Evolutionary conservation across 108 stramenopile genomes (phyloP).

Genomic region (Cyclostephanos invisitatus): DNA sequence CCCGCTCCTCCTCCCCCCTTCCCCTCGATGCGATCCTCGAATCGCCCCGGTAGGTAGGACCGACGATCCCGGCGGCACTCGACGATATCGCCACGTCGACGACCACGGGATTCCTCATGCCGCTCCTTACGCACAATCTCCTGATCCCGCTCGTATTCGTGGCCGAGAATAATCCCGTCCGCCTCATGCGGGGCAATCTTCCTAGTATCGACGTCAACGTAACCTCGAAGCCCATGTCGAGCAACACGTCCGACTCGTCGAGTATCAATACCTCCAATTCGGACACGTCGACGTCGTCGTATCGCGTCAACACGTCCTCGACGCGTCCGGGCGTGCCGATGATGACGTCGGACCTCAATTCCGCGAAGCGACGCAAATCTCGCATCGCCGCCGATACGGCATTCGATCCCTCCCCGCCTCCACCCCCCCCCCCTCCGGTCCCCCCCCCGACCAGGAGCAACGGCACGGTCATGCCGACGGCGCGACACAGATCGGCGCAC

Average conservation of each 20-base stretch:
- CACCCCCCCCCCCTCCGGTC: slow-evolving; percentile 35
- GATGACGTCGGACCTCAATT: slow-evolving; percentile 80
- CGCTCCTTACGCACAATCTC: slow-evolving; percentile 86
- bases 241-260: slow-evolving; percentile 96
- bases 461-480: slow-evolving; percentile 55
- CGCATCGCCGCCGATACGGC: slow-evolving; percentile 72
- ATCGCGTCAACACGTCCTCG: slow-evolving; percentile 88
- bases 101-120: slow-evolving; percentile 95
- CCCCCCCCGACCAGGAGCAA: slow-evolving; percentile 76
- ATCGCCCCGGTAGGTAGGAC: too few relatives aligned
- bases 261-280: slow-evolving; percentile 91
- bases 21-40: slow-evolving; percentile 36
- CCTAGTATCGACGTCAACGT: slow-evolving; percentile 83
- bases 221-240: slow-evolving; percentile 92
- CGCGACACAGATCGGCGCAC: slow-evolving; percentile 64
- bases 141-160: slow-evolving; percentile 74
- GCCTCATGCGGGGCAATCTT: slow-evolving; percentile 91
- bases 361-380: slow-evolving; percentile 72
- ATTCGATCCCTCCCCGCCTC: slow-evolving; percentile 7
- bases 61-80: background rate
- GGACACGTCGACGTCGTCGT: slow-evolving; percentile 72
- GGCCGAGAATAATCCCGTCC: slow-evolving; percentile 97
- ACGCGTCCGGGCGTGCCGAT: slow-evolving; percentile 97
- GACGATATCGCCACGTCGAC: slow-evolving; percentile 78
- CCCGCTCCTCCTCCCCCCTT: background rate